phyloP scores from a whole-genome alignment of 1,284 basidiomycete species.

The Blastosporella zonata region DNA sequence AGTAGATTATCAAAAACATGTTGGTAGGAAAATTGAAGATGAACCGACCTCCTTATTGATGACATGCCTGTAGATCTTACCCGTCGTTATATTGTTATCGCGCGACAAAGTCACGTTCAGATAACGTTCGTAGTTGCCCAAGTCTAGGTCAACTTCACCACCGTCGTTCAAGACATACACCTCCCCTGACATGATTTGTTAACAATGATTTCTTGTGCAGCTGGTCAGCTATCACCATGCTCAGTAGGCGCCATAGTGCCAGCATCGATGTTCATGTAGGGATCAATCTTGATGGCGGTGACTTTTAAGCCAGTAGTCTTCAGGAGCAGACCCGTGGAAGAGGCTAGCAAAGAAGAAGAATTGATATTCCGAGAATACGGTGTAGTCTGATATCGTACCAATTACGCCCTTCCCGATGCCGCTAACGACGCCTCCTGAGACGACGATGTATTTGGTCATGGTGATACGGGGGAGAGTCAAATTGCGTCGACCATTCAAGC shows the following conservation, averaged over 20 bases:
- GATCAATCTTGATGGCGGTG: constrained; percentile 99
- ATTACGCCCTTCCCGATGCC: constrained; percentile 95
- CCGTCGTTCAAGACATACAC: constrained; percentile 99
- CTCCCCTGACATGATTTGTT: constrained; percentile 61
- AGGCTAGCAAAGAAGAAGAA: constrained; percentile 54
- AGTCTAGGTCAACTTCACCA: constrained; percentile 96
- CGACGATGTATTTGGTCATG: constrained; percentile 89
- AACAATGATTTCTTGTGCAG: constrained; percentile 23
- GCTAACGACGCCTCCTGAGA: constrained; percentile 90
- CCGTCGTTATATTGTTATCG: constrained; percentile 98
- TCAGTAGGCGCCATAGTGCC: constrained; percentile 99
- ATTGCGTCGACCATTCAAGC: not conserved
- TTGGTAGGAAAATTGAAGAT: constrained; percentile 2
- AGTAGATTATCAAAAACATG: constrained; percentile 14
- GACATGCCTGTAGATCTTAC: constrained; percentile 96
- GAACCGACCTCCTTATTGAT: constrained; percentile 94
- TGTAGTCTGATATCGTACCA: constrained; percentile 50
- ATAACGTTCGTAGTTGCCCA: constrained; percentile 99
- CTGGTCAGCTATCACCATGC: constrained; percentile 63
- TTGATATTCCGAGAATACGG: constrained; percentile 13
- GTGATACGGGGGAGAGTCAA: constrained; percentile 11
- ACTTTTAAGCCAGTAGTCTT: constrained; percentile 96
- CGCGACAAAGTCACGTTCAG: constrained; percentile 90
- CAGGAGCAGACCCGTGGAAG: constrained; percentile 93
- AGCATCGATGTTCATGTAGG: constrained; percentile 99